Evolutionary conservation across 768 basidiomycete species (phyloP), one percentile per base, ranked within the genome.

Genomic region (Russula sp.): DNA sequence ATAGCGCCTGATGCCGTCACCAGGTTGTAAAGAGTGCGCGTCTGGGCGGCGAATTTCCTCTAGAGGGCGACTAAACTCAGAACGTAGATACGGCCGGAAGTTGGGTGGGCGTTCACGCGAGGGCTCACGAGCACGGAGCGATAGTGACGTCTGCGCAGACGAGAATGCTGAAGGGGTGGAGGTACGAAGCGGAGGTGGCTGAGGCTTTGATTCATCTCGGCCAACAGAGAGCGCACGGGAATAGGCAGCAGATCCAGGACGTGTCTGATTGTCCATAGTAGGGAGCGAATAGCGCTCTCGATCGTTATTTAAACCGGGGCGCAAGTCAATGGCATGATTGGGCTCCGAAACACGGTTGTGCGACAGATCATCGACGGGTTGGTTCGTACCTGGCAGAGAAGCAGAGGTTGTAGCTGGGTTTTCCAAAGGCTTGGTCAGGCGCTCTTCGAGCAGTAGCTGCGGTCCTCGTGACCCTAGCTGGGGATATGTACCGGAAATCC

Each of bases 361-460:
- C 38, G 36, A 18, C 29, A 48, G 47, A 50, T 52, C 48, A 14
- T 51, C 47, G 56, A 43, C 29, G 32, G 63, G 43, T 29, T 65
- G 59, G 32, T 58, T 67, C 55, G 59, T 35, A 58, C 35, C 38
- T 25, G 65, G 38, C 7, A 51, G 38, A 34, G 57, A 29, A 43
- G 51, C 5, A 29, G 68, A 51, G 25, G 64, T 52, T 38, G 63
- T 39, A 39, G 58, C 42, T 49, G 68, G 66, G 18, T 60, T 67
- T 58, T 70, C 71, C 16, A 48, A 36, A 45, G 56, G 46, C 54
- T 63, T 55, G 25, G 67, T 65, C 3, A 67, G 43, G n/a, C 70
- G 71, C 35, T 68, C 70, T 59, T 70, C 71, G 7, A 67, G 47
- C 56, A 61, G 47, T 29, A 67, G 66, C 5, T 36, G 18, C 35